phyloP scores from a whole-genome alignment of 2,329 filamentous ascomycete species.

The Aspergillus versicolor region DNA sequence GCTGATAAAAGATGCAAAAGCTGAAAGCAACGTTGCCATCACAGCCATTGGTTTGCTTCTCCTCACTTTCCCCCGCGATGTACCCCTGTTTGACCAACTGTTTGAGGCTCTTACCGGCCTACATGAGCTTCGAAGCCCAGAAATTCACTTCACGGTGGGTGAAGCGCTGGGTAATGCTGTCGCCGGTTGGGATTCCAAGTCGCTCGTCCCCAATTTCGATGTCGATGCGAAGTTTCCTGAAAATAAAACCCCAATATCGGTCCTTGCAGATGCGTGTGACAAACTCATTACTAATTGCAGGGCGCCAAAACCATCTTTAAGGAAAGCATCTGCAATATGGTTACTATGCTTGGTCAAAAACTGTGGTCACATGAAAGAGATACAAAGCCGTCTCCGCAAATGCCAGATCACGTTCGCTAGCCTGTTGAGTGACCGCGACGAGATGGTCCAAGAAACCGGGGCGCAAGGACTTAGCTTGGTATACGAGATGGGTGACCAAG shows the following conservation, averaged over 20 bases:
- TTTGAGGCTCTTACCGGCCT: constrained; percentile 70
- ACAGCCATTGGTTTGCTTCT: constrained; percentile 75
- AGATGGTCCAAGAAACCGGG: constrained; percentile 92
- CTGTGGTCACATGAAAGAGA: constrained; percentile 72
- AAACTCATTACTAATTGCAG: constrained; percentile 76
- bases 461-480: constrained; percentile 88
- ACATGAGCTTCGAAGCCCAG: constrained; percentile 80
- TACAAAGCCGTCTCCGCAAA: constrained; percentile 72
- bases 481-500: constrained; percentile 85
- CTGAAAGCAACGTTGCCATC: constrained; percentile 79
- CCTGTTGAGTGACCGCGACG: constrained; percentile 82
- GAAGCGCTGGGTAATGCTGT: constrained; percentile 80
- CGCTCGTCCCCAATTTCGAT: constrained; percentile 72
- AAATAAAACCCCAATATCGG: constrained; percentile 34
- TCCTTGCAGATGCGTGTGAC: constrained; percentile 61
- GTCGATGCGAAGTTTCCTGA: constrained; percentile 58
- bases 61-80: constrained; percentile 47
- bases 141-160: constrained; percentile 87
- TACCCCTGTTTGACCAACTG: constrained; percentile 48
- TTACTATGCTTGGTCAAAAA: constrained; percentile 88
- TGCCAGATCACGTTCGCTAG: constrained; percentile 86
- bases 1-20: constrained; percentile 68
- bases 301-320: constrained; percentile 80
- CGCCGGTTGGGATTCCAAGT: constrained; percentile 79
- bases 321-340: constrained; percentile 95